These are phyloP conservation scores for Leishmania braziliensis DNA, from an alignment of 208 protist species.

Conservation along the genomic window DNA sequence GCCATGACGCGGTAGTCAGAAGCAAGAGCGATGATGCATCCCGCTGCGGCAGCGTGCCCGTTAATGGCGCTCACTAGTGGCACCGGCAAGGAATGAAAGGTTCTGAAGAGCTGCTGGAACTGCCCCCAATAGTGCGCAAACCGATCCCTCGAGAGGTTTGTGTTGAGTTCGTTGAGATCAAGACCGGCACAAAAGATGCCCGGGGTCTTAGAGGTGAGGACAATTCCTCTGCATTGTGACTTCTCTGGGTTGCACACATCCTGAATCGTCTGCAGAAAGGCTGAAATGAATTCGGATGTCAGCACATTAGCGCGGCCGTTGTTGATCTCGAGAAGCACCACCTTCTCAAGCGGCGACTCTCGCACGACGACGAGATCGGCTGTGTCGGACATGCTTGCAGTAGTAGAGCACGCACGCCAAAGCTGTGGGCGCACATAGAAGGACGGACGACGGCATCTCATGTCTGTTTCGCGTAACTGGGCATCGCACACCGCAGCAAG, in stretches of 20 bases:
- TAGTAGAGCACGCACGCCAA: constrained; percentile 1
- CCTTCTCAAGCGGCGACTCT: constrained; percentile 52
- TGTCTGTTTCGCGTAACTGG: not conserved
- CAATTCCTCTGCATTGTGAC: constrained; percentile 47
- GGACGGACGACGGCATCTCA: not conserved
- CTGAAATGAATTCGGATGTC: constrained; percentile 40
- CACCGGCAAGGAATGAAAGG: constrained; percentile 67
- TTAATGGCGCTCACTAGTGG: constrained; percentile 74
- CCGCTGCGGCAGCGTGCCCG: constrained; percentile 64
- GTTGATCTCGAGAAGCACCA: constrained; percentile 66
- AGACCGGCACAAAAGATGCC: constrained; percentile 67
- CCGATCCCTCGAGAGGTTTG: constrained; percentile 30
- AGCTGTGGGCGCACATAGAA: not conserved
- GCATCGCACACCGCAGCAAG: not conserved
- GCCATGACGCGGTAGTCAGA: constrained; percentile 87
- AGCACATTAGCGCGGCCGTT: constrained; percentile 53
- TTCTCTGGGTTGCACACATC: constrained; percentile 63
- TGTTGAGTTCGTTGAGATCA: constrained; percentile 53
- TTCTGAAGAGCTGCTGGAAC: constrained; percentile 76
- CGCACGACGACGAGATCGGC: constrained; percentile 31
- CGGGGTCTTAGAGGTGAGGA: constrained; percentile 59
- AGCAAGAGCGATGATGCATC: constrained; percentile 69
- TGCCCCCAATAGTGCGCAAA: constrained; percentile 69
- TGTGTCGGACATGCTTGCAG: not conserved
- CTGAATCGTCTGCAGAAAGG: constrained; percentile 46